These are phyloP conservation scores for Periconia sp. DNA, from an alignment of 2,329 filamentous ascomycete genomes.

Conservation along the genomic window DNA sequence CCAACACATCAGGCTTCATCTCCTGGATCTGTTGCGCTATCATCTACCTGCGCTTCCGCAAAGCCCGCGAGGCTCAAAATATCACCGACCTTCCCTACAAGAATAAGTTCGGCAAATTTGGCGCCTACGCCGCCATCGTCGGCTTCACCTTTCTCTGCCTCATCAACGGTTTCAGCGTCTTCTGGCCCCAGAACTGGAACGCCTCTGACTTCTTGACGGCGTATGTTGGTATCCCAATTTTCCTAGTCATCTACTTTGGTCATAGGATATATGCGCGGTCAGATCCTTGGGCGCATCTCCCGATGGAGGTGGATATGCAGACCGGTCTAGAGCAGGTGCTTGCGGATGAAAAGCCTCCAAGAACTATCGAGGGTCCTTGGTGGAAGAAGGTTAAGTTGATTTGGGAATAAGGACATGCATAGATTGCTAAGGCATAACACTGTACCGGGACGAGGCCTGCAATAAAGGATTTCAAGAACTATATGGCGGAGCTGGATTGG, in stretches of 20 bases:
- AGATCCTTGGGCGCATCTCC: slow-evolving; percentile 60
- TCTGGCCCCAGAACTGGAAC: slow-evolving; percentile 70
- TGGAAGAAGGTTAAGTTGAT: slow-evolving; percentile 33
- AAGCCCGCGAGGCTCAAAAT: slow-evolving; percentile 61
- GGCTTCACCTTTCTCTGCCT: slow-evolving; percentile 68
- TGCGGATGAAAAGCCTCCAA: slow-evolving; percentile 40
- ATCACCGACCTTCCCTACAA: slow-evolving; percentile 61
- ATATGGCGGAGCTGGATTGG: no score
- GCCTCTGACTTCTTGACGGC: slow-evolving; percentile 68
- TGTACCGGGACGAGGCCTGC: no score
- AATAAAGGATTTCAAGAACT: no score
- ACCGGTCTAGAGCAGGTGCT: slow-evolving; percentile 47
- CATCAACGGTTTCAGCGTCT: slow-evolving; percentile 78
- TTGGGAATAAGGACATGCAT: slow-evolving; percentile 27
- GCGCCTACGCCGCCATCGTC: slow-evolving; percentile 65
- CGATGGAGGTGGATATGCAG: slow-evolving; percentile 59
- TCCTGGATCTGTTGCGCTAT: slow-evolving; percentile 62
- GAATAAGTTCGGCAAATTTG: slow-evolving; percentile 67
- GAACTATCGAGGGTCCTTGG: slow-evolving; percentile 16
- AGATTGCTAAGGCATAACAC: background rate
- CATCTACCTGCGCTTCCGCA: slow-evolving; percentile 65
- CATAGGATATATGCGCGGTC: slow-evolving; percentile 56
- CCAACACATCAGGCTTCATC: slow-evolving; percentile 61
- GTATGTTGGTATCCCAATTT: slow-evolving; percentile 70
- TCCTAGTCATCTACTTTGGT: slow-evolving; percentile 60